These are phyloP conservation scores for Fusarium illudens DNA, from an alignment of 2,329 filamentous ascomycete species.

Conservation along the genomic window DNA sequence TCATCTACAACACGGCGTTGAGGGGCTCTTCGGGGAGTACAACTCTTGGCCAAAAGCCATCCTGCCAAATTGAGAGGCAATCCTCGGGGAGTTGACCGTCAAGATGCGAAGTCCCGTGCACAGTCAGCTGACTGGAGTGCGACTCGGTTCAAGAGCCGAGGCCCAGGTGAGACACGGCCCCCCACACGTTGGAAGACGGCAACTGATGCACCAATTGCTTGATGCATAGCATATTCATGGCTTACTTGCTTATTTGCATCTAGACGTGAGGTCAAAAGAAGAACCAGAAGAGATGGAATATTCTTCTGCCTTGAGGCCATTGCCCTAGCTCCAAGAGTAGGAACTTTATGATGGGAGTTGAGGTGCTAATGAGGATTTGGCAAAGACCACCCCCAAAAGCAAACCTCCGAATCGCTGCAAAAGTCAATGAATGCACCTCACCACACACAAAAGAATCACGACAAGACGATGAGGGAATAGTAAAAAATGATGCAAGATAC, in stretches of 20 bases:
- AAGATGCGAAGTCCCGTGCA: neutral
- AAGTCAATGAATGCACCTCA: neutral
- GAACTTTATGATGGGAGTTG: neutral
- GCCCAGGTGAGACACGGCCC: neutral
- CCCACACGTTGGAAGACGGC: too few relatives aligned
- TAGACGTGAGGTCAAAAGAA: neutral
- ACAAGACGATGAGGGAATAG: neutral
- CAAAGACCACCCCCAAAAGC: neutral
- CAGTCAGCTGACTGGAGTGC: slow-evolving; percentile 18
- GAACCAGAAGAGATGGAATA: neutral
- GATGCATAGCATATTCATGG: neutral
- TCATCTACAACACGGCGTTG: neutral
- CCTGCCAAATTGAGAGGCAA: neutral
- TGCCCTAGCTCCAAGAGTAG: neutral
- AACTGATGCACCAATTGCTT: neutral
- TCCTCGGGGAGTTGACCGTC: slow-evolving; percentile 18
- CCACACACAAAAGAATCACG: neutral
- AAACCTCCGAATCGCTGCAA: neutral
- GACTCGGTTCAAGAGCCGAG: neutral
- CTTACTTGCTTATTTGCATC: neutral
- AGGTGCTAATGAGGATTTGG: neutral
- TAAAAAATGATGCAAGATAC: too few relatives aligned
- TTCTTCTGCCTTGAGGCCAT: too few relatives aligned
- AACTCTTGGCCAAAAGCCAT: neutral
- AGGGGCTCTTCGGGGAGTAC: slow-evolving; percentile 17